Base-by-base conservation (phyloP, 2,329 filamentous ascomycete species). In the Colletotrichum sp. region DNA sequence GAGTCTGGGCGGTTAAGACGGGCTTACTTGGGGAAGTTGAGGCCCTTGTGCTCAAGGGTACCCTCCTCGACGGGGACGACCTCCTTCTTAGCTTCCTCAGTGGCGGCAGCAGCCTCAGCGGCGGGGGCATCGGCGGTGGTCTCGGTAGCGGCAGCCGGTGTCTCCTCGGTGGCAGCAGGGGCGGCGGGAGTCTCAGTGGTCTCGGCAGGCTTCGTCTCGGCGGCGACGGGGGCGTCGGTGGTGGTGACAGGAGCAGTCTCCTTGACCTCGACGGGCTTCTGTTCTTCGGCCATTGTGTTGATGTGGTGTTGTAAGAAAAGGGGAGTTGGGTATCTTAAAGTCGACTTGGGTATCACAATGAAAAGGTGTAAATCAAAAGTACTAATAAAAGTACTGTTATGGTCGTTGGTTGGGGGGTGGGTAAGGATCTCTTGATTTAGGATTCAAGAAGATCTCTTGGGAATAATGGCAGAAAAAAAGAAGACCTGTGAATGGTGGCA, bases 21-120 rank as follows among this genome's bases (percentile, higher is more conserved):
- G 22, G 85, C 95, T 89, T 91, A 98, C 96, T 97, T 98, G 88
- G 96, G 93, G 84, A 91, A 93, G 87, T 89, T 90, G 78, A 96
- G 90, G 84, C 95, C 95, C 92, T 98, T 98, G 93, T 98, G 95
- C 85, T 94, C 94, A 70, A 98, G 91, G 80, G 92, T 89, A 77
- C 96, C 96, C 86, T 97, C 96, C 84, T 94, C 93, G 77, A 96
- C 90, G 77, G 94, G 94, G 87, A 93, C 93, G 69, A 88, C 86
- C 83, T 91, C 90, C 77, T 89, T 86, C 80, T 87, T 86, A 80
- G 83, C 84, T 39, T 85, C 83, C 82, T 87, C 84, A 78, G 86
- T 85, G 39, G 81, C 80, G 36, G 82, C 79, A 43, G 85, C 84
- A 70, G 81, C 80, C 70, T 82, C 78, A 68, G 82, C 80, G 62